Percentiles rank a stretch among this genome's conserved stretches.
phyloP scores from a whole-genome alignment of 1,284 basidiomycete genomes.

The Ustilago vetiveriae region DNA sequence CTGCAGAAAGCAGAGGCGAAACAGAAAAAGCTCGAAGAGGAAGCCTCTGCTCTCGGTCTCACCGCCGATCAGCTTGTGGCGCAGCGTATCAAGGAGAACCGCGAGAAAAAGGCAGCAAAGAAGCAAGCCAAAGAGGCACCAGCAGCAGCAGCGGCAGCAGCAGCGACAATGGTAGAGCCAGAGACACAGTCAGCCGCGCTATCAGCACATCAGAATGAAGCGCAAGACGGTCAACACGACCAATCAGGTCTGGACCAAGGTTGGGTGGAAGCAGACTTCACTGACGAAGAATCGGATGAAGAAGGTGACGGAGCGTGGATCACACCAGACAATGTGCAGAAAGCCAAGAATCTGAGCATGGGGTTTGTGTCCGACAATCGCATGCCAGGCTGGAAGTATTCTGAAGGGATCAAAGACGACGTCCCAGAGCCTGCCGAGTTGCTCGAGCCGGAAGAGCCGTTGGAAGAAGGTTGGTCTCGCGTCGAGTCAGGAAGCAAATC shows the following conservation, averaged over 20 bases:
- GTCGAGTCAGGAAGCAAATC: conserved; percentile 36
- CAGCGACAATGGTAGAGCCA: background rate
- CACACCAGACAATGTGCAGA: conserved; percentile 84
- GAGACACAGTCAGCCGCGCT: conserved; percentile 1
- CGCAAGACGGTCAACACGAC: conserved; percentile 1
- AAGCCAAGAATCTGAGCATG: conserved; percentile 88
- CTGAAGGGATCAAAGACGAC: conserved; percentile 24
- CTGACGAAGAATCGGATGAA: conserved; percentile 78
- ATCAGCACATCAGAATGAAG: conserved; percentile 29
- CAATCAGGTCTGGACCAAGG: conserved; percentile 21
- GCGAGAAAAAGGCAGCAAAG: conserved; percentile 42
- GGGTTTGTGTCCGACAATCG: conserved; percentile 69
- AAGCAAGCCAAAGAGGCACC: conserved; percentile 32
- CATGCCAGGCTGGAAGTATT: conserved; percentile 44
- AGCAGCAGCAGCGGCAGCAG: conserved; percentile 4
- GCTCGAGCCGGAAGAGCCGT: conserved; percentile 32
- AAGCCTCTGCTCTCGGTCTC: conserved; percentile 25
- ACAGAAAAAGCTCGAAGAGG: conserved; percentile 32
- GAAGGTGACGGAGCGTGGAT: conserved; percentile 80
- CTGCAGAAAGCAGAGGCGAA: conserved; percentile 35
- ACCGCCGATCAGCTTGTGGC: conserved; percentile 35
- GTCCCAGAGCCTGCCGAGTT: conserved; percentile 23
- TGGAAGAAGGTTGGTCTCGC: conserved; percentile 45
- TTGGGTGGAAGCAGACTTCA: conserved; percentile 70
- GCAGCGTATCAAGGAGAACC: conserved; percentile 30